Conservation (phyloP, 345 rosid species). For the Clarkia xantiana region DNA sequence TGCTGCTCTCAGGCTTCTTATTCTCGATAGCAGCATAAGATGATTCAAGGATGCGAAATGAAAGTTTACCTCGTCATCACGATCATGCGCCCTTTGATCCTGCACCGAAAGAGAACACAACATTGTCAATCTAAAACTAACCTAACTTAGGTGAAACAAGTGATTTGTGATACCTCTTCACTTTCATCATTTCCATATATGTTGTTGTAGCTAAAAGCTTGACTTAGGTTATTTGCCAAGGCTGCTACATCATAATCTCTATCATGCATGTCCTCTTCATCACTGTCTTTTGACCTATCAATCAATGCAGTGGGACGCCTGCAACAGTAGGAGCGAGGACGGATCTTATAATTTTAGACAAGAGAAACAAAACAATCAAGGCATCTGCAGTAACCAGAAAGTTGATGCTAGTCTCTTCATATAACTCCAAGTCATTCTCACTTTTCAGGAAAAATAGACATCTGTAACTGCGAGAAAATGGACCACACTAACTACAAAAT, state of each 20-base stretch:
- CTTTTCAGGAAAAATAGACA: background rate
- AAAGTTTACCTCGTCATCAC: conserved; percentile 60
- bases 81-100: conserved; percentile 61
- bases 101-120: conserved; percentile 19
- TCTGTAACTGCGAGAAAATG: too few species aligned
- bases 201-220: conserved; percentile 75
- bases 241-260: conserved; percentile 97
- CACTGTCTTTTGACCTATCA: conserved; percentile 76
- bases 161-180: conserved; percentile 43
- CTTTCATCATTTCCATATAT: conserved; percentile 63
- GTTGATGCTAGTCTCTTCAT: background rate
- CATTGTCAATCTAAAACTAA: background rate
- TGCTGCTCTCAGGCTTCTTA: background rate
- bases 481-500: too few species aligned
- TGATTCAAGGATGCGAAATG: background rate
- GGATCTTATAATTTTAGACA: conserved; percentile 5
- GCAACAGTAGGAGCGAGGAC: conserved; percentile 13
- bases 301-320: conserved; percentile 86
- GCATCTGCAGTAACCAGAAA: background rate
- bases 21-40: background rate
- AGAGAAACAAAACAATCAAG: background rate
- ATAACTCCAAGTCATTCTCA: background rate
- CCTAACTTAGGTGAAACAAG: background rate
- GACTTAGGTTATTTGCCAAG: conserved; percentile 84
- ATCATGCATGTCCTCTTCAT: conserved; percentile 89